phyloP scores from a whole-genome alignment of 2,329 filamentous ascomycete genomes.

The Cercospora sp. region DNA sequence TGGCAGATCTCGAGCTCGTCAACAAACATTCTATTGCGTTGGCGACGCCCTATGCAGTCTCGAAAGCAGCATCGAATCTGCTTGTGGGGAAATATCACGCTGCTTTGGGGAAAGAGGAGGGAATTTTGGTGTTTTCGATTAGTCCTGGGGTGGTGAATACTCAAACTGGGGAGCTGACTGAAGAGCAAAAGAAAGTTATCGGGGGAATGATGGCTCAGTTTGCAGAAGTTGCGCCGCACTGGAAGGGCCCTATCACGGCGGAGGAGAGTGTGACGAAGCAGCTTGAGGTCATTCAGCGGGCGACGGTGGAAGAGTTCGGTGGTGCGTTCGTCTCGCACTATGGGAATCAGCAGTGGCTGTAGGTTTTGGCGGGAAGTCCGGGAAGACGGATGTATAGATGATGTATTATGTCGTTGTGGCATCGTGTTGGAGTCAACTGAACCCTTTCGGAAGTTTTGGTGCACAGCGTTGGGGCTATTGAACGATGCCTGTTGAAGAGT shows the following conservation, averaged over 20 bases:
- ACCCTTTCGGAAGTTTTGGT: background rate
- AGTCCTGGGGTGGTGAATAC: constrained; percentile 35
- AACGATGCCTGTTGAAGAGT: background rate
- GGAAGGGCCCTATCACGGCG: constrained; percentile 31
- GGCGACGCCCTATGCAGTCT: constrained; percentile 29
- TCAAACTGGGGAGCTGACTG: constrained; percentile 1
- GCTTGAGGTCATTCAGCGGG: constrained; percentile 38
- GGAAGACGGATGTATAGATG: background rate
- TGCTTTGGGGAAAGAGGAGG: constrained; percentile 29
- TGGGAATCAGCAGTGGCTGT: constrained; percentile 48
- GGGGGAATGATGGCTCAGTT: constrained; percentile 39
- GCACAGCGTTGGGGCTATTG: background rate
- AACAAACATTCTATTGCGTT: constrained; percentile 24
- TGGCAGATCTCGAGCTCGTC: constrained; percentile 34
- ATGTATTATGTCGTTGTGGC: background rate
- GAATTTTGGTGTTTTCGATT: constrained; percentile 33
- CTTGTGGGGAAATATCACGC: constrained; percentile 35
- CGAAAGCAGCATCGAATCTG: constrained; percentile 34
- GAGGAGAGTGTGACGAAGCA: constrained; percentile 37
- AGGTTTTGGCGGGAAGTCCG: background rate
- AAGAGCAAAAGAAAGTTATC: constrained; percentile 33
- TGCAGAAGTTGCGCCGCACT: constrained; percentile 36
- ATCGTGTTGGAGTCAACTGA: background rate
- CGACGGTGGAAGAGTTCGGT: constrained; percentile 49
- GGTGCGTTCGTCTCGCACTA: constrained; percentile 58